Evolutionary conservation across 2,329 filamentous ascomycete genomes (phyloP).

Genomic region (Penicillium decumbens): DNA sequence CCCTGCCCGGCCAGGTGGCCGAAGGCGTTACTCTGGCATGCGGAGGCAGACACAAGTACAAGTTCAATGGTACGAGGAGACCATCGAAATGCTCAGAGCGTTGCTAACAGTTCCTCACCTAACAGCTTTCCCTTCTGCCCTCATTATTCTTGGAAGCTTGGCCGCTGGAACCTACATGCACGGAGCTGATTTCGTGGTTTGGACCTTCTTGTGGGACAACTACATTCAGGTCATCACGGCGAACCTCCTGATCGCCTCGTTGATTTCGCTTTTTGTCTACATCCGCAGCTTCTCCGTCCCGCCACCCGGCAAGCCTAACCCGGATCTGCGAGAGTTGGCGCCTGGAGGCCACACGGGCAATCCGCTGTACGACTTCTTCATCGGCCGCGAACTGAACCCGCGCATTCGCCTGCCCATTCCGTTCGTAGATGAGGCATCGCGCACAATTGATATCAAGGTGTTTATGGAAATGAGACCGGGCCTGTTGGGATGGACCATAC

Average conservation of each 20-base stretch:
- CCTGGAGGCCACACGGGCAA: constrained; percentile 78
- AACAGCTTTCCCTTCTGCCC: constrained; percentile 68
- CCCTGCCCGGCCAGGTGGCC: constrained; percentile 68
- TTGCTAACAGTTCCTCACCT: neutral
- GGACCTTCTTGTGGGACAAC: constrained; percentile 91
- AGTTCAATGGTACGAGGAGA: constrained; percentile 62
- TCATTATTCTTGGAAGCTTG: constrained; percentile 66
- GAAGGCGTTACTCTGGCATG: constrained; percentile 66
- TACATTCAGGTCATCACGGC: constrained; percentile 79
- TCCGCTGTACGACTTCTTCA: constrained; percentile 91
- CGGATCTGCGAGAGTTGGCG: constrained; percentile 70
- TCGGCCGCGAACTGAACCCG: constrained; percentile 91
- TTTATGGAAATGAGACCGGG: constrained; percentile 90
- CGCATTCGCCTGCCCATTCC: constrained; percentile 65
- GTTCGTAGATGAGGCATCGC: constrained; percentile 57
- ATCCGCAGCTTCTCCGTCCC: constrained; percentile 76
- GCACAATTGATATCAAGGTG: constrained; percentile 79
- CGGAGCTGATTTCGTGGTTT: constrained; percentile 78
- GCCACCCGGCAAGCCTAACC: constrained; percentile 56
- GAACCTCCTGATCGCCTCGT: constrained; percentile 71
- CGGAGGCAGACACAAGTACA: constrained; percentile 74
- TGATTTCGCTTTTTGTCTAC: constrained; percentile 74
- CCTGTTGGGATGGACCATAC: constrained; percentile 79
- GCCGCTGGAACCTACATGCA: constrained; percentile 70
- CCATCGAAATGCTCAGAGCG: neutral